These are phyloP conservation scores for Ensete glaucum DNA, from an alignment of 176 grass and related monocot species.

Conservation along the genomic window DNA sequence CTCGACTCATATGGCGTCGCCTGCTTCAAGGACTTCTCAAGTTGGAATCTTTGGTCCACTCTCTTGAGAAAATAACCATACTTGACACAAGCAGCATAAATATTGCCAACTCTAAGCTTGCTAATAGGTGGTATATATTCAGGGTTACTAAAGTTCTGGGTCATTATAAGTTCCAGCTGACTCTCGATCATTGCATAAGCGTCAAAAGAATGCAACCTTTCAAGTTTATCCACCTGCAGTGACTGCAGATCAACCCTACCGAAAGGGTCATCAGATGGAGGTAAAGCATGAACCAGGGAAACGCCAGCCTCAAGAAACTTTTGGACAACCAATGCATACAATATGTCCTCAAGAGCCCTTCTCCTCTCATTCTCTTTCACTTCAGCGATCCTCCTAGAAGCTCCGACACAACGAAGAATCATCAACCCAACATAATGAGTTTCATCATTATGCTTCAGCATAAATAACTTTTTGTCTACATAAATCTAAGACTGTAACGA, in stretches of 20 bases:
- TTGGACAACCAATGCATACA: slow-evolving; percentile 78
- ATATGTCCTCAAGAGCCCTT: slow-evolving; percentile 76
- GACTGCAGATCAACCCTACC: slow-evolving; percentile 44
- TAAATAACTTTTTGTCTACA: not conserved
- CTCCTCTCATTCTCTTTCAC: slow-evolving; percentile 76
- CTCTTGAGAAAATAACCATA: slow-evolving; percentile 90
- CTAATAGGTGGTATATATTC: slow-evolving; percentile 56
- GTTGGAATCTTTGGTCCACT: slow-evolving; percentile 88
- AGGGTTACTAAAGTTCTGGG: slow-evolving; percentile 40
- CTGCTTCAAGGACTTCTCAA: slow-evolving; percentile 79
- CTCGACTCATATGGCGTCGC: slow-evolving; percentile 33
- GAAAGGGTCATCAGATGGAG: slow-evolving; percentile 39
- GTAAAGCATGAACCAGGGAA: slow-evolving; percentile 60
- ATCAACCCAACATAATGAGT: not conserved
- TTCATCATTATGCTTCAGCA: not conserved
- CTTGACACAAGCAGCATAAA: slow-evolving; percentile 89
- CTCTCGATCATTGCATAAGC: slow-evolving; percentile 95
- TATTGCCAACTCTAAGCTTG: slow-evolving; percentile 80
- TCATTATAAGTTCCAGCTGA: slow-evolving; percentile 74
- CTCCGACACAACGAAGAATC: not conserved
- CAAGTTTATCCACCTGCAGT: slow-evolving; percentile 45
- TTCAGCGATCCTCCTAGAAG: slow-evolving; percentile 75
- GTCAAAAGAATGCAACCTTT: slow-evolving; percentile 57
- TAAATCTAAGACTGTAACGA: not conserved
- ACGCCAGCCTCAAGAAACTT: slow-evolving; percentile 78